Percentiles rank a stretch among this genome's conserved stretches.
Evolutionary conservation across 108 stramenopile species (phyloP).

Genomic region (Nannochloropsis gaditana): DNA sequence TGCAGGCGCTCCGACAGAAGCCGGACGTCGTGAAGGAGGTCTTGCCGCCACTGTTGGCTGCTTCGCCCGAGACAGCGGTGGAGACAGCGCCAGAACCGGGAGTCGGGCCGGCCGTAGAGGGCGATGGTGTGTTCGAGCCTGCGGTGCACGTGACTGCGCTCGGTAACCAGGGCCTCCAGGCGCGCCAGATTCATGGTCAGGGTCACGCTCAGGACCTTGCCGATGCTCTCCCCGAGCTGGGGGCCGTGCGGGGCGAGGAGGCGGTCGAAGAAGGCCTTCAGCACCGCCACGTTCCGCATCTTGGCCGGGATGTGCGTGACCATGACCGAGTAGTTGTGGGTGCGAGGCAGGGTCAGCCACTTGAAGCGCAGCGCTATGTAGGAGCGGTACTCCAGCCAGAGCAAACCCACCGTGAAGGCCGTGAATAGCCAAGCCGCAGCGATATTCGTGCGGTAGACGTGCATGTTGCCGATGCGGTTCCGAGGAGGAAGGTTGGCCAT

Average conservation of each 20-base stretch:
- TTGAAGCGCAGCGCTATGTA: neutral
- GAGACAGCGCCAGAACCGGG: neutral
- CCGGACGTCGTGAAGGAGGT: constrained; percentile 22
- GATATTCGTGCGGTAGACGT: constrained; percentile 17
- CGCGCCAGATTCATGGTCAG: neutral
- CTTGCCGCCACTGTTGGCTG: constrained; percentile 21
- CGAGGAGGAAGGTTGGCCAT: constrained; percentile 6
- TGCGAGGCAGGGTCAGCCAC: neutral
- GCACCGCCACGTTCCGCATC: neutral
- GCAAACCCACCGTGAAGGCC: neutral
- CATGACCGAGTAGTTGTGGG: constrained; percentile 19
- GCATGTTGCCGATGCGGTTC: neutral
- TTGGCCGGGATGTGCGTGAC: constrained; percentile 28
- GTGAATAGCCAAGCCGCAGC: neutral
- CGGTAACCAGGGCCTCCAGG: constrained; percentile 21
- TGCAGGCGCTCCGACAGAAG: constrained; percentile 5
- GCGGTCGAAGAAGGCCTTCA: constrained; percentile 26
- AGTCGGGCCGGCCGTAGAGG: constrained; percentile 11
- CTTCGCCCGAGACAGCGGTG: neutral
- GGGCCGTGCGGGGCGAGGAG: constrained; percentile 22
- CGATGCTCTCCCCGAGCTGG: neutral
- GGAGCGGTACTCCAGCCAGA: constrained; percentile 17
- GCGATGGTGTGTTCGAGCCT: constrained; percentile 26
- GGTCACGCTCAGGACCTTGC: neutral
- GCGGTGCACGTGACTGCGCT: constrained; percentile 13